Conservation (phyloP, 2,329 filamentous ascomycete genomes). For the Sodiomyces alkalinus region DNA sequence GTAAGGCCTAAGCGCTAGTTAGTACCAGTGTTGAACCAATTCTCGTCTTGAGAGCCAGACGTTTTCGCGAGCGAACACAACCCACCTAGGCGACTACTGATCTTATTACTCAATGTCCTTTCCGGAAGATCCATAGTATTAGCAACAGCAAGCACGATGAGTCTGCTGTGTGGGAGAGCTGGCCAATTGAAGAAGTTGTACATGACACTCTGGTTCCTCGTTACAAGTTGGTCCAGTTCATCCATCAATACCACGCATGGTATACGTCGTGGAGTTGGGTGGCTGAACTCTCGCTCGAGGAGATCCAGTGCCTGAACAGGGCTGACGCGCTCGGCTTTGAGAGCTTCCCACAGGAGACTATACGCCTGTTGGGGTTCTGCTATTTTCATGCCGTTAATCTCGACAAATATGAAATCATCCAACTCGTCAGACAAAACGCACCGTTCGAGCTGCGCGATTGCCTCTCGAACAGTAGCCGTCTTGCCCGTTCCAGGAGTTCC, state of each 20-base stretch:
- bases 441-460: constrained; percentile 77
- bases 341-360: constrained; percentile 84
- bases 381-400: constrained; percentile 99
- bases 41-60: too few species aligned
- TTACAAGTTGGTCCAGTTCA: constrained; percentile 92
- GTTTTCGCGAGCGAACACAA: too few species aligned
- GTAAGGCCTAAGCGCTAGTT: constrained; percentile 43
- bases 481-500: constrained; percentile 97
- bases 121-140: constrained; percentile 99
- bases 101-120: constrained; percentile 93
- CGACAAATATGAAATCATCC: constrained; percentile 97
- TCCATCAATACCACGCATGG: constrained; percentile 98
- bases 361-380: constrained; percentile 97
- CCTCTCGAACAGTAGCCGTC: constrained; percentile 91
- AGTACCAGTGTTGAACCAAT: too few species aligned
- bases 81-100: constrained; percentile 67
- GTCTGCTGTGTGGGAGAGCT: constrained; percentile 70
- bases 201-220: constrained; percentile 98
- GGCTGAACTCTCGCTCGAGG: constrained; percentile 80
- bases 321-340: constrained; percentile 85
- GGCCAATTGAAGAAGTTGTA: constrained; percentile 99
- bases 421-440: constrained; percentile 79
- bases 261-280: constrained; percentile 77
- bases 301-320: constrained; percentile 84
- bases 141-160: constrained; percentile 93